Evolutionary conservation across 805 yeast species (phyloP), one percentile per base, ranked within the genome.

Genomic region (Candida jianshihensis): DNA sequence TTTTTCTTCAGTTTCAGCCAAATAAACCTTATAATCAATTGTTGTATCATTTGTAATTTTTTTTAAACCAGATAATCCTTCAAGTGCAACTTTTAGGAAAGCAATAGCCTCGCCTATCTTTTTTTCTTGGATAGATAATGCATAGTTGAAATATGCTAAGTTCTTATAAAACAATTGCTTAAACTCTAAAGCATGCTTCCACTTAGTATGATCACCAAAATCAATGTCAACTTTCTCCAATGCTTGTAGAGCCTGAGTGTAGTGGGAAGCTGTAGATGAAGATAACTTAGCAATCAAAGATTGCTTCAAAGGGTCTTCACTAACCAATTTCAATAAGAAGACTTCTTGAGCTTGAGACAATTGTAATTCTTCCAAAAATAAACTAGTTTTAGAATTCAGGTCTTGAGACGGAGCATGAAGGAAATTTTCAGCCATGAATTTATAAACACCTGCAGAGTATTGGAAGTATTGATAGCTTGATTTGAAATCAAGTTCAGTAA

Each of bases 291-390:
- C 66, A n/a, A 83, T 70, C 53, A 90, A 64, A 0, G 90, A 73
- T 29, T 79, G 75, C 30, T 70, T 72, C 7, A 71, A 54, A 4
- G 57, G 48, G 37, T 70, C 75, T 8, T 66, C 69, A 38, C 63
- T 67, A 15, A 64, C 28, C 26, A 86, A 73, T 44, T 76, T 81
- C 49, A 79, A 55, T 3, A 81, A 60, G 54, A 90, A 89, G 6
- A 82, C 71, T 46, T 92, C 96, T 54, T 89, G 96, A 3, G 92
- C 86, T 56, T 90, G 96, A 0, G 94, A 92, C 37, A 87, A 63
- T 75, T 81, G 76, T 37, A 89, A 56, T 44, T 70, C 71, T 13
- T 69, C 56, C 34, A 90, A 66, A 25, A 85, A 79, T 29, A 69
- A 68, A 9, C 85, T 74, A 1, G 86, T 77, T 17, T 80, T 75